These are phyloP conservation scores for Silene noctiflora DNA, from an alignment of 179 eudicot genomes.

Conservation along the genomic window DNA sequence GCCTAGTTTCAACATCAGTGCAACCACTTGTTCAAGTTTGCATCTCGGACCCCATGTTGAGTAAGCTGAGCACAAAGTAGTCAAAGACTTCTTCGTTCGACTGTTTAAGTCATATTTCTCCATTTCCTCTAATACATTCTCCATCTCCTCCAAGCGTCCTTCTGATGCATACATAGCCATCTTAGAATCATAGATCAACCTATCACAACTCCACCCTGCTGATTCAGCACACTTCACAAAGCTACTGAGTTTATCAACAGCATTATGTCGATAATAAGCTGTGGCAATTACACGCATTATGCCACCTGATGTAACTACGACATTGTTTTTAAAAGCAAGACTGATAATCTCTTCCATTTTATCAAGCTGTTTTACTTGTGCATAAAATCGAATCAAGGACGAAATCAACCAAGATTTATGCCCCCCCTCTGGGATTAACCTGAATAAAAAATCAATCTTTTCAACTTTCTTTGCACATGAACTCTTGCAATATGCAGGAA, in stretches of 20 bases:
- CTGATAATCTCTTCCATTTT: slow-evolving; percentile 61
- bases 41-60: slow-evolving; percentile 37
- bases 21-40: slow-evolving; percentile 57
- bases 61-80: slow-evolving; percentile 53
- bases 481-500: slow-evolving; percentile 67
- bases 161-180: slow-evolving; percentile 70
- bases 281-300: slow-evolving; percentile 65
- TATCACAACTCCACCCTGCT: slow-evolving; percentile 73
- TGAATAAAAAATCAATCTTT: slow-evolving; percentile 51
- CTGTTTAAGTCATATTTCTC: slow-evolving; percentile 31
- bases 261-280: slow-evolving; percentile 46
- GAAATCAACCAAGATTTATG: slow-evolving; percentile 70
- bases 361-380: slow-evolving; percentile 56
- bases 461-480: slow-evolving; percentile 40
- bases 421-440: slow-evolving; percentile 44
- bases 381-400: slow-evolving; percentile 61
- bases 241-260: slow-evolving; percentile 60
- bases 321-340: slow-evolving; percentile 54
- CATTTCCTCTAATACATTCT: slow-evolving; percentile 68
- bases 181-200: slow-evolving; percentile 77
- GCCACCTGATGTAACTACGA: slow-evolving; percentile 32
- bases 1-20: slow-evolving; percentile 72
- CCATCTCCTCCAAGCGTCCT: slow-evolving; percentile 77
- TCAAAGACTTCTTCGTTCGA: slow-evolving; percentile 45
- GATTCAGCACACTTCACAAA: slow-evolving; percentile 63